Percentiles rank a stretch among this genome's conserved stretches.
Conservation (phyloP, 2,329 filamentous ascomycete species). For the Mollisia scopiformis region DNA sequence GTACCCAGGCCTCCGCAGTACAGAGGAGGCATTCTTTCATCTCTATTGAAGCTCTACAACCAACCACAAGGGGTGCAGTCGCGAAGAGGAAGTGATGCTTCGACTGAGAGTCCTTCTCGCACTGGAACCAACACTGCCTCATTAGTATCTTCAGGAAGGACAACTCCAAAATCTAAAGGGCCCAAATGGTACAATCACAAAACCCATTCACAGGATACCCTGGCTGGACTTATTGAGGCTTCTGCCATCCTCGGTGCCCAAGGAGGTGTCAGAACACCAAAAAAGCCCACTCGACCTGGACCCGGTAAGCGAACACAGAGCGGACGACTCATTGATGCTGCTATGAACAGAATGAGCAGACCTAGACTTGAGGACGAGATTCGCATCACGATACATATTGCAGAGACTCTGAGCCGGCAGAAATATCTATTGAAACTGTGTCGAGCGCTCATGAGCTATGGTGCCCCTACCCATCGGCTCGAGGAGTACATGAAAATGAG, state of each 20-base stretch:
- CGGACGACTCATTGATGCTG: slow-evolving; percentile 27
- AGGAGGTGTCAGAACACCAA: slow-evolving; percentile 45
- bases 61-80: slow-evolving; percentile 43
- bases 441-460: slow-evolving; percentile 84
- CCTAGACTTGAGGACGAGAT: slow-evolving; percentile 40
- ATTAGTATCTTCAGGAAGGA: slow-evolving; percentile 45
- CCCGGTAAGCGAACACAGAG: slow-evolving; percentile 33
- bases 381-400: slow-evolving; percentile 61
- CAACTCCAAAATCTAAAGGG: slow-evolving; percentile 32
- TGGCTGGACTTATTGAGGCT: slow-evolving; percentile 56
- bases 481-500: slow-evolving; percentile 94
- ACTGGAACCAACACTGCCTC: slow-evolving; percentile 35
- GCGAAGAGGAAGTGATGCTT: slow-evolving; percentile 30
- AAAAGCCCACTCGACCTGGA: slow-evolving; percentile 26
- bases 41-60: slow-evolving; percentile 71
- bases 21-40: slow-evolving; percentile 73
- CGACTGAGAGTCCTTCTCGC: slow-evolving; percentile 39
- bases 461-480: slow-evolving; percentile 86
- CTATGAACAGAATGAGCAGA: slow-evolving; percentile 25
- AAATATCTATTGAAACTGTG: slow-evolving; percentile 85
- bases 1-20: slow-evolving; percentile 70
- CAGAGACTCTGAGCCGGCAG: slow-evolving; percentile 75
- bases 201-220: slow-evolving; percentile 47
- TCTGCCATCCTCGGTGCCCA: slow-evolving; percentile 55
- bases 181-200: slow-evolving; percentile 43